These are phyloP conservation scores for Talaromyces sp. DNA, from an alignment of 2,329 filamentous ascomycete genomes.

Conservation along the genomic window DNA sequence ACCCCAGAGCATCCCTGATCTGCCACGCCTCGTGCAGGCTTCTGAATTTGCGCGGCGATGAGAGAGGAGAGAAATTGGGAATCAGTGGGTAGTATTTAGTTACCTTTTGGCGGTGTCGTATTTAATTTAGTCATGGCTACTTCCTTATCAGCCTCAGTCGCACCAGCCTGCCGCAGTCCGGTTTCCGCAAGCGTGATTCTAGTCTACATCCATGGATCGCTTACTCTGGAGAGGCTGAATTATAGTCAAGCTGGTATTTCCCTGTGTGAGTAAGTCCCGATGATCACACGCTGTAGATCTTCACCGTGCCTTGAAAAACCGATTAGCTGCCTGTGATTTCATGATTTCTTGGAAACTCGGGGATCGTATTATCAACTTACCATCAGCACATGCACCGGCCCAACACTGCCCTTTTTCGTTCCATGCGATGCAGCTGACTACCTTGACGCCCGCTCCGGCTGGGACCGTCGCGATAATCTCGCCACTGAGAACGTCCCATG, in stretches of 20 bases:
- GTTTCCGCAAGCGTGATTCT: background rate
- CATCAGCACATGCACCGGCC: constrained; percentile 43
- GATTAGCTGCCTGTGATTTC: constrained; percentile 3
- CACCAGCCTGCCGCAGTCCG: background rate
- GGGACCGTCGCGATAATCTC: constrained; percentile 60
- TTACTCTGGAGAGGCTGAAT: background rate
- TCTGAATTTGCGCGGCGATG: background rate
- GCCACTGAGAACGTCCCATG: constrained; percentile 80
- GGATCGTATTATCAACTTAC: constrained; percentile 25
- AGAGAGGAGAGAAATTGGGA: background rate
- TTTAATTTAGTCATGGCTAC: background rate
- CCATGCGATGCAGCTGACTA: constrained; percentile 46
- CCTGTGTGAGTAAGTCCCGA: background rate
- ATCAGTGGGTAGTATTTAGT: background rate
- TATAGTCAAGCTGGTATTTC: background rate
- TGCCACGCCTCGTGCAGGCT: background rate
- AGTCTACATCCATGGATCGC: background rate
- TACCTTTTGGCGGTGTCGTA: background rate
- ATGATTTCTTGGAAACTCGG: background rate
- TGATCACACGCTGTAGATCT: constrained; percentile 20
- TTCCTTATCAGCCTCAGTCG: background rate
- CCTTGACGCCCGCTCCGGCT: constrained; percentile 39
- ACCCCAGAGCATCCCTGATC: background rate
- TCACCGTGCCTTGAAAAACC: constrained; percentile 24
- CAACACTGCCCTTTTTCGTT: constrained; percentile 40